Conservation (phyloP, 1,284 basidiomycete species). For the Trichosporon asahii region DNA sequence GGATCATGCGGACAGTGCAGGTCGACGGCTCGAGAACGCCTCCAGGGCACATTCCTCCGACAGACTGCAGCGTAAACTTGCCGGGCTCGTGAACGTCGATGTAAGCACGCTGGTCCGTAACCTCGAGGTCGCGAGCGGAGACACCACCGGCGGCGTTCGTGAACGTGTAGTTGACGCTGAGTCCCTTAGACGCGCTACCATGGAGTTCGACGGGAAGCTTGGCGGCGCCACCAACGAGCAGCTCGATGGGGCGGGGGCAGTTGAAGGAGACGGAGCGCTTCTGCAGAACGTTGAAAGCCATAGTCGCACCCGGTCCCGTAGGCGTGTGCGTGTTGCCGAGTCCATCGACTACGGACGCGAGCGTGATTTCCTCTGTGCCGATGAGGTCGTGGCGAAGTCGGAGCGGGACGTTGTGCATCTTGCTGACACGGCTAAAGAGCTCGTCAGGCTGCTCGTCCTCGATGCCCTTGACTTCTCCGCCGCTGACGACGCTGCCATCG, state of each 20-base stretch:
- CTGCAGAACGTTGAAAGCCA: conserved; percentile 70
- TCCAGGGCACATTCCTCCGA: conserved; percentile 74
- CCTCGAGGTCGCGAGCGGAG: conserved; percentile 48
- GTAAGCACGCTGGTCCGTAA: conserved; percentile 55
- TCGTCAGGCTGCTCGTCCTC: conserved; percentile 55
- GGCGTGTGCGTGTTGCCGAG: conserved; percentile 53
- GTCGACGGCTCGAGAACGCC: conserved; percentile 75
- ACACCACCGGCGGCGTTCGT: conserved; percentile 21
- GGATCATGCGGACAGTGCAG: conserved; percentile 70
- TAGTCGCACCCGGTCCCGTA: conserved; percentile 44
- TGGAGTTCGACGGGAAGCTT: conserved; percentile 31
- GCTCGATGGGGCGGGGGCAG: conserved; percentile 65
- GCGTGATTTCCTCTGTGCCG: conserved; percentile 53
- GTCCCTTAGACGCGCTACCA: conserved; percentile 19
- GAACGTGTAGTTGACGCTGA: conserved; percentile 33
- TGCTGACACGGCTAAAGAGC: conserved; percentile 35
- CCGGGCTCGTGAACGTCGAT: conserved; percentile 66
- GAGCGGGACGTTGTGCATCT: conserved; percentile 42
- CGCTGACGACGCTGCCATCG: conserved; percentile 55
- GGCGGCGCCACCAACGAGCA: conserved; percentile 58
- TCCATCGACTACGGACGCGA: conserved; percentile 51
- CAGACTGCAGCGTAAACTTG: conserved; percentile 70
- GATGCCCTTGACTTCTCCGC: conserved; percentile 75
- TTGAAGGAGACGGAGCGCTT: conserved; percentile 71
- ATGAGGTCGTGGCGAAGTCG: conserved; percentile 37